Percentiles rank a stretch among this genome's conserved stretches.
Evolutionary conservation across 495 filamentous ascomycete species (phyloP).

Genomic region (Aspergillus sclerotiicarbonarius): DNA sequence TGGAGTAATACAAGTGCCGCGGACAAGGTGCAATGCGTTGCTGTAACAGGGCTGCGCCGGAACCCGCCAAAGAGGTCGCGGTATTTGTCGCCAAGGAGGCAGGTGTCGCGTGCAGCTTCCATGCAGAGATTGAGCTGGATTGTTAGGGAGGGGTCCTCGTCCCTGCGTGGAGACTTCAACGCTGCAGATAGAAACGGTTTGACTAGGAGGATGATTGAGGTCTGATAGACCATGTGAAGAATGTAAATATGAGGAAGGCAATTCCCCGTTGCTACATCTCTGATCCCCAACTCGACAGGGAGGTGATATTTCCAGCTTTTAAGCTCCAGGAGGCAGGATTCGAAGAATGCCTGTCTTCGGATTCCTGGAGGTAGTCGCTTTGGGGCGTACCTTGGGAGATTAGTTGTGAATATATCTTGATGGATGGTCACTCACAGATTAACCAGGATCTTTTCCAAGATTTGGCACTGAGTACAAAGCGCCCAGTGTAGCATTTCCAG

Average conservation of each 20-base stretch:
- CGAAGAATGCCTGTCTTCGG: slow-evolving; percentile 25
- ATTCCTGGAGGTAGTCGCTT: slow-evolving; percentile 21
- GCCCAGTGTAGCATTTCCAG: not conserved
- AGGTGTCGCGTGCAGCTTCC: slow-evolving; percentile 22
- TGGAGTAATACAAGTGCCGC: slow-evolving; percentile 18
- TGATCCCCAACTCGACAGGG: slow-evolving; percentile 19
- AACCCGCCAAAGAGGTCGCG: slow-evolving; percentile 30
- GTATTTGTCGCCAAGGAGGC: slow-evolving; percentile 27
- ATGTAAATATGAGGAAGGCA: slow-evolving; percentile 27
- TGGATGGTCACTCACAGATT: not conserved
- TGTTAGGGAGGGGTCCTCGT: slow-evolving; percentile 4
- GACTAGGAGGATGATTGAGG: slow-evolving; percentile 22
- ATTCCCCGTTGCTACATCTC: slow-evolving; percentile 16
- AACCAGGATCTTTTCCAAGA: not conserved
- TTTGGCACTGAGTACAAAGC: not conserved
- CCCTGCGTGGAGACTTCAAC: not conserved
- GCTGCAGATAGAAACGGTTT: slow-evolving; percentile 15
- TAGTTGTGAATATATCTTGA: not conserved
- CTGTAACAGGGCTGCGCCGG: slow-evolving; percentile 27
- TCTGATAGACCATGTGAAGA: slow-evolving; percentile 32
- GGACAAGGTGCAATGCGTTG: slow-evolving; percentile 30
- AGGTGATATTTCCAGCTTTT: slow-evolving; percentile 32
- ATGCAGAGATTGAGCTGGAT: slow-evolving; percentile 14
- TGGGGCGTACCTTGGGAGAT: slow-evolving; percentile 24
- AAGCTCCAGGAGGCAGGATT: slow-evolving; percentile 27